These are phyloP conservation scores for Xenosphaeropsis pyriputrescens DNA, from an alignment of 2,329 filamentous ascomycete species.

Conservation along the genomic window DNA sequence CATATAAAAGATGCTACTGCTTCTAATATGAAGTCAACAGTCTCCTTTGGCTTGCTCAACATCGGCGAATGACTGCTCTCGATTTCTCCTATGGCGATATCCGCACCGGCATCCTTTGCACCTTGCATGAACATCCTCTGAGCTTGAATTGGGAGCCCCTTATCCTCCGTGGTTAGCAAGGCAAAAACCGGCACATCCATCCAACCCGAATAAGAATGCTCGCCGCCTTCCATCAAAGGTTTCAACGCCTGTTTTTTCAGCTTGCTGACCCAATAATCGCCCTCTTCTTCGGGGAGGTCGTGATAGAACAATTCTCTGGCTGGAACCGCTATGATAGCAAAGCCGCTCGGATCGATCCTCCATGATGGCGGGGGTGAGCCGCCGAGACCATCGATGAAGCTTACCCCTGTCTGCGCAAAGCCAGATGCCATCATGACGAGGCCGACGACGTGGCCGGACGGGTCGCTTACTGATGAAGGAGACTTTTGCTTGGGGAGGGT, in stretches of 20 bases:
- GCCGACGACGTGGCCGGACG: slow-evolving; percentile 21
- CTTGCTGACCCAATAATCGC: slow-evolving; percentile 21
- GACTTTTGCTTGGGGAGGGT: slow-evolving; percentile 8
- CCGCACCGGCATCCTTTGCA: slow-evolving; percentile 20
- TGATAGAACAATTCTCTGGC: slow-evolving; percentile 27
- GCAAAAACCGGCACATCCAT: slow-evolving; percentile 18
- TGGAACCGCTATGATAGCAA: slow-evolving; percentile 18
- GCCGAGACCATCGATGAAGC: slow-evolving; percentile 22
- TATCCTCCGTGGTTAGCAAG: slow-evolving; percentile 23
- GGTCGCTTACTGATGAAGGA: slow-evolving; percentile 1
- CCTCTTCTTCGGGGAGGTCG: slow-evolving; percentile 24
- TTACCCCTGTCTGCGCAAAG: slow-evolving; percentile 18
- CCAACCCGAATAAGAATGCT: slow-evolving; percentile 14
- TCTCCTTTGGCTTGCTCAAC: slow-evolving; percentile 23
- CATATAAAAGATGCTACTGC: slow-evolving; percentile 13
- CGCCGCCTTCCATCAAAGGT: slow-evolving; percentile 23
- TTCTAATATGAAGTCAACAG: slow-evolving; percentile 20
- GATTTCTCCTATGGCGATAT: slow-evolving; percentile 21
- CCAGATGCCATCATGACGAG: slow-evolving; percentile 23
- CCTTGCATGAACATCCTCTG: slow-evolving; percentile 21
- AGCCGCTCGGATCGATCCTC: slow-evolving; percentile 21
- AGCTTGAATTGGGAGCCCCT: slow-evolving; percentile 19
- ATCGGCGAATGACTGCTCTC: slow-evolving; percentile 26
- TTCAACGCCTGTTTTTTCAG: slow-evolving; percentile 23
- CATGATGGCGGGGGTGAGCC: slow-evolving; percentile 22